A percentile compares a stretch with the other conserved stretches of the same genome.
Evolutionary conservation across 2,329 filamentous ascomycete species (phyloP).

Genomic region (Didymella exigua): DNA sequence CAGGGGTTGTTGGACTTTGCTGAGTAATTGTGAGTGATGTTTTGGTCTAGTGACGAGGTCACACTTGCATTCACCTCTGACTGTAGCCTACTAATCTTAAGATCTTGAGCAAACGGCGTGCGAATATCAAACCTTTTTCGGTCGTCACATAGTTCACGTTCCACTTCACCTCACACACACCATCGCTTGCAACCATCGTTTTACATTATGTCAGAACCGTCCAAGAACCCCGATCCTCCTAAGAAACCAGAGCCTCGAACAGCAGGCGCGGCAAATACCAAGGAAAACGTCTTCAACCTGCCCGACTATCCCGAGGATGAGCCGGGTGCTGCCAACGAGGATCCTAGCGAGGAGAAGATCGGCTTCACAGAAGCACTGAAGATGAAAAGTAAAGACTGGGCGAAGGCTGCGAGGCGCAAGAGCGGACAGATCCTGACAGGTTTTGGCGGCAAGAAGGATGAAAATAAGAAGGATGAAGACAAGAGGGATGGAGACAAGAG

Average conservation of each 20-base stretch:
- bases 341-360: not conserved
- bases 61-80: not conserved
- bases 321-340: not conserved
- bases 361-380: not conserved
- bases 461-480: not conserved
- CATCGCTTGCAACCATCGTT: not conserved
- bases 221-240: not conserved
- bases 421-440: not conserved
- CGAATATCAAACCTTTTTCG: not conserved
- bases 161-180: not conserved
- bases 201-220: not conserved
- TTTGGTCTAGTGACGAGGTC: not conserved
- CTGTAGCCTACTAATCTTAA: not conserved
- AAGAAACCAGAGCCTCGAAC: not conserved
- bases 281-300: not conserved
- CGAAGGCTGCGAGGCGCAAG: not conserved
- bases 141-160: not conserved
- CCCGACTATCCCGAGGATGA: not conserved
- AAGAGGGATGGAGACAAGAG: no score
- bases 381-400: not conserved
- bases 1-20: conserved; percentile 25
- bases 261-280: conserved; percentile 1
- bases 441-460: not conserved
- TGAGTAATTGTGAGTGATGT: not conserved
- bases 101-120: not conserved